Conservation (phyloP, 176 grass and related monocot genomes). For the Pharus latifolius region DNA sequence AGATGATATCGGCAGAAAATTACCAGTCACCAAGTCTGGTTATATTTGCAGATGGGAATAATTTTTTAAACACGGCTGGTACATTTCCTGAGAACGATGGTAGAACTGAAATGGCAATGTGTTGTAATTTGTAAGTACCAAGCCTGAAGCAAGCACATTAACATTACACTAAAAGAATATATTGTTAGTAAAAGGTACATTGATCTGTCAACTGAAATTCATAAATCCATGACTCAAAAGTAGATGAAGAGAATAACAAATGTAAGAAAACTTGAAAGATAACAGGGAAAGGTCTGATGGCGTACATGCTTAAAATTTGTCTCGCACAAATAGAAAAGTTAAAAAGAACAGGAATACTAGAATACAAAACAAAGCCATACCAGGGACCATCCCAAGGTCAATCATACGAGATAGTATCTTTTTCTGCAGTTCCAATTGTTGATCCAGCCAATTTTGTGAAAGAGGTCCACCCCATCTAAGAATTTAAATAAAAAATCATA, state of each 20-base stretch:
- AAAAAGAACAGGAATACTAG: neutral
- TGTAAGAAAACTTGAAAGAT: neutral
- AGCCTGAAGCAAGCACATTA: neutral
- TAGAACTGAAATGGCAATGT: constrained; percentile 55
- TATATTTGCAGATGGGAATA: constrained; percentile 86
- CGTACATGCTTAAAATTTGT: neutral
- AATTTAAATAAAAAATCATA: neutral
- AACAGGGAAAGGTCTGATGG: neutral
- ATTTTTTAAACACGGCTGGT: constrained; percentile 58
- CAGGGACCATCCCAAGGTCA: constrained; percentile 88
- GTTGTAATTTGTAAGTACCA: constrained; percentile 6
- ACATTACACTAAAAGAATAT: neutral
- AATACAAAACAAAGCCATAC: constrained; percentile 31
- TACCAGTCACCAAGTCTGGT: constrained; percentile 96
- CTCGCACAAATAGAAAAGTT: constrained; percentile 1
- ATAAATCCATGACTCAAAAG: neutral
- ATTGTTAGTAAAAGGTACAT: neutral
- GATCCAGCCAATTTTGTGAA: constrained; percentile 78
- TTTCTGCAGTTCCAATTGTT: constrained; percentile 73
- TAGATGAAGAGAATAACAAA: neutral
- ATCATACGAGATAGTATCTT: constrained; percentile 68
- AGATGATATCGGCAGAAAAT: constrained; percentile 3
- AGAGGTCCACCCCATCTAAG: constrained; percentile 93
- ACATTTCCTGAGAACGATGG: constrained; percentile 97
- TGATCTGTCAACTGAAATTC: neutral